Evolutionary conservation across 2,329 filamentous ascomycete genomes (phyloP), one percentile per base, ranked within the genome.

Genomic region (Penicillium rolfsii): DNA sequence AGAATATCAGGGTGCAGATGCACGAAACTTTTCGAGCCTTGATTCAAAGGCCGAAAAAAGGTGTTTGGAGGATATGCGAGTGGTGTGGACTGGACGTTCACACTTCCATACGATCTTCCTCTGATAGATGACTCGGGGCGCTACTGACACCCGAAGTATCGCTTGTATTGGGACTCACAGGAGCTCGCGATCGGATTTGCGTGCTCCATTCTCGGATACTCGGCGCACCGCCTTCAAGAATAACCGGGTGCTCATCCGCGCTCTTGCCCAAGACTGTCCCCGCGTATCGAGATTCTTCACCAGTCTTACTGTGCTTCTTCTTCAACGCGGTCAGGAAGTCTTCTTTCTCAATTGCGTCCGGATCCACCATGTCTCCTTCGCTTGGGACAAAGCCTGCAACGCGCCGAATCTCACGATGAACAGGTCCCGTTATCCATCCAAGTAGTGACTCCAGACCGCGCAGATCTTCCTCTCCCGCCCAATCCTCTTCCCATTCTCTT

Each of bases 301-400:
- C 91, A 0, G 90, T 91, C 70, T 95, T 96, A 79, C 89, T 93
- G 76, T 96, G 91, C 73, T 96, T 97, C 79, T 93, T 95, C 77
- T 96, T 97, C 45, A 98, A 80, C 4, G 88, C 90, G 59, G 84
- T 87, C 19, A 93, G 73, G 71, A 90, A 93, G 73, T 93, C 89
- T 24, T 87, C 87, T 60, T 85, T 86, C 57, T 87, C 85, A 80
- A 72, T 86, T 81, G 52, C 76, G 64, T 75, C 78, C 30, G 76
- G 67, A 53, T 81, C 79, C 41, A 83, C 80, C 64, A 84, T 80
- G 16, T 82, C 82, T 12, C 79, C 78, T 67, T 83, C 78, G 30
- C 74, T 81, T 5, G 85, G 85, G 49, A 91, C 85, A n/a, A 91
- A 85, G 19, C 88, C 87, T 7, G 92, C 93, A 61, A 96, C 85